These are phyloP conservation scores for Akanthomyces lecanii DNA, from an alignment of 2,329 filamentous ascomycete species.

Conservation along the genomic window DNA sequence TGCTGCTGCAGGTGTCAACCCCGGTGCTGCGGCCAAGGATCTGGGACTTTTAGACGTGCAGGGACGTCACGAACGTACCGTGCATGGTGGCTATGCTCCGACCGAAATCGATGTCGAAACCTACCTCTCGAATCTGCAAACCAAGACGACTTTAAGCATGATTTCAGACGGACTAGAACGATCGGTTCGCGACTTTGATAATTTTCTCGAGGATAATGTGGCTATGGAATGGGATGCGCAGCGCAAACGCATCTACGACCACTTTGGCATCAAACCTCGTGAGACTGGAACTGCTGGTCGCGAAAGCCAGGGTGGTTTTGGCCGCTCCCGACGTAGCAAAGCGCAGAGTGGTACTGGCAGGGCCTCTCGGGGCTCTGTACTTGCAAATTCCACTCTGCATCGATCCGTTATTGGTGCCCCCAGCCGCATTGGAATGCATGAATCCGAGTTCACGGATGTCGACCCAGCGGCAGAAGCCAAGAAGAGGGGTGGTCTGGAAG, in stretches of 20 bases:
- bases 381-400: slow-evolving; percentile 63
- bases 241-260: slow-evolving; percentile 87
- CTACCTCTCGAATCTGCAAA: slow-evolving; percentile 81
- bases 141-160: slow-evolving; percentile 86
- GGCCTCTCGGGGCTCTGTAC: slow-evolving; percentile 39
- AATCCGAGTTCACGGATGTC: slow-evolving; percentile 64
- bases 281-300: slow-evolving; percentile 44
- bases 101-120: slow-evolving; percentile 67
- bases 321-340: slow-evolving; percentile 53
- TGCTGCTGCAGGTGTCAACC: slow-evolving; percentile 88
- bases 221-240: slow-evolving; percentile 95
- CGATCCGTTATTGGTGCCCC: slow-evolving; percentile 85
- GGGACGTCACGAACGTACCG: slow-evolving; percentile 41
- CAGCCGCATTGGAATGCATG: slow-evolving; percentile 61
- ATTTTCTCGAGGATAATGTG: slow-evolving; percentile 89
- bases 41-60: slow-evolving; percentile 71
- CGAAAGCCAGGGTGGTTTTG: slow-evolving; percentile 54
- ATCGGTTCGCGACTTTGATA: slow-evolving; percentile 86
- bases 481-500: slow-evolving; percentile 52
- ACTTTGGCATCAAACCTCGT: slow-evolving; percentile 78
- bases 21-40: slow-evolving; percentile 78
- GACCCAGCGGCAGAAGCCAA: slow-evolving; percentile 51
- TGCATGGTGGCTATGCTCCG: slow-evolving; percentile 36
- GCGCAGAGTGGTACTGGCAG: slow-evolving; percentile 50
- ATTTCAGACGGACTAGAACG: slow-evolving; percentile 87